A percentile compares a stretch with the other conserved stretches of the same genome.
Evolutionary conservation across 805 yeast genomes (phyloP).

Genomic region (Suhomyces canberraensis): DNA sequence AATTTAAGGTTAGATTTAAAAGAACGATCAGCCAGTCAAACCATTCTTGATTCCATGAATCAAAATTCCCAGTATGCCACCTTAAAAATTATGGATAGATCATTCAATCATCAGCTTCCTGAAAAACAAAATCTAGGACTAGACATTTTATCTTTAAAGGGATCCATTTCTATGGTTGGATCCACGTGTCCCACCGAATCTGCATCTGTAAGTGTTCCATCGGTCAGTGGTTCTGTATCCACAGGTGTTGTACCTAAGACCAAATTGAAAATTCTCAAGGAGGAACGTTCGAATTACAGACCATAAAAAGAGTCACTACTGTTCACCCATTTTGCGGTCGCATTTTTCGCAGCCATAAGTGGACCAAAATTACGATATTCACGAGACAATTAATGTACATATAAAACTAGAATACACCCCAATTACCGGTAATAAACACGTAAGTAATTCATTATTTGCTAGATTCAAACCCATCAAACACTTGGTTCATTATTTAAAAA

Average conservation of each 20-base stretch:
- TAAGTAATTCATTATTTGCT: no score
- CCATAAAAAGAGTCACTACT: no score
- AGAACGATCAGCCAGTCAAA: constrained; percentile 2
- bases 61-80: not conserved
- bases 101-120: not conserved
- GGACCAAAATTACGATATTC: no score
- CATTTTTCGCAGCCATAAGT: no score
- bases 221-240: not conserved
- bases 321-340: no score
- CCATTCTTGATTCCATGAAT: constrained; percentile 7
- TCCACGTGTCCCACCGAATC: constrained; percentile 4
- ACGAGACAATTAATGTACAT: no score
- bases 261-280: no score
- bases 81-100: not conserved
- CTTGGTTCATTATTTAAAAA: no score
- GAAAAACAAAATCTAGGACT: constrained; percentile 3
- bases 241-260: not conserved
- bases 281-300: no score
- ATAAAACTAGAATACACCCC: no score
- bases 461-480: no score
- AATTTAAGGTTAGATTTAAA: not conserved
- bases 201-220: constrained; percentile 5
- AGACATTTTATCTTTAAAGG: constrained; percentile 22
- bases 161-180: constrained; percentile 14
- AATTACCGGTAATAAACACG: no score